A percentile compares a stretch with the other conserved stretches of the same genome.
These are phyloP conservation scores for Penicillium sp. DNA, from an alignment of 2,329 filamentous ascomycete species.

Conservation along the genomic window DNA sequence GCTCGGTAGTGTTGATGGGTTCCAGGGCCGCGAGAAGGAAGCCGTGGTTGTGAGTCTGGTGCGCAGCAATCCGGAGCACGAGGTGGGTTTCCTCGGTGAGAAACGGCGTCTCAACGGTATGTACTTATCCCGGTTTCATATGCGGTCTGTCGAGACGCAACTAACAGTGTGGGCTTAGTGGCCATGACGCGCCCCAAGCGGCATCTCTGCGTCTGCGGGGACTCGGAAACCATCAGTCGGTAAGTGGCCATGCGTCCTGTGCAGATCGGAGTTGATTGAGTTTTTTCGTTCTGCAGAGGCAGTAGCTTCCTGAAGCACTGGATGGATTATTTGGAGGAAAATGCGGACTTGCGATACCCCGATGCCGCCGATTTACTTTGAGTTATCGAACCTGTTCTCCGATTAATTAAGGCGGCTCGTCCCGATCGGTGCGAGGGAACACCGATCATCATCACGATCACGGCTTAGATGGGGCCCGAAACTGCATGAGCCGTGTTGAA, in stretches of 20 bases:
- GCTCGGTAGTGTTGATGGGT: constrained; percentile 93
- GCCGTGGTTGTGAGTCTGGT: constrained; percentile 92
- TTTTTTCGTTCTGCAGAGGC: constrained; percentile 53
- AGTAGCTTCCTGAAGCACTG: constrained; percentile 79
- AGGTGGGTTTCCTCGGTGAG: constrained; percentile 90
- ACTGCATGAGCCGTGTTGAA: constrained; percentile 4
- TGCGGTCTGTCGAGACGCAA: neutral
- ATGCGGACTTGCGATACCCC: constrained; percentile 85
- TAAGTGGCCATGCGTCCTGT: constrained; percentile 48
- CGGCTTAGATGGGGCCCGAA: constrained; percentile 1
- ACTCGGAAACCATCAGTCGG: constrained; percentile 87
- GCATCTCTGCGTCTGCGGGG: constrained; percentile 84
- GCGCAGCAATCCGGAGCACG: constrained; percentile 75
- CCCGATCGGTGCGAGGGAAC: too few relatives aligned
- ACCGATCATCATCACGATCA: too few relatives aligned
- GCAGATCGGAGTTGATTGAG: constrained; percentile 5
- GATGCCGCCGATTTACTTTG: constrained; percentile 47
- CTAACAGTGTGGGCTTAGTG: constrained; percentile 52
- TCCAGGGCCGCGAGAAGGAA: constrained; percentile 96
- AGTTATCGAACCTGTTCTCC: neutral
- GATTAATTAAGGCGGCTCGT: too few relatives aligned
- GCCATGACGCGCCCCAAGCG: constrained; percentile 94
- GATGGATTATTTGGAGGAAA: constrained; percentile 87
- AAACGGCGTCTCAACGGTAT: constrained; percentile 87
- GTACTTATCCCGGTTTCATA: constrained; percentile 26